phyloP scores from a whole-genome alignment of 352 stramenopile genomes.

The Globisporangium uncinulatum region DNA sequence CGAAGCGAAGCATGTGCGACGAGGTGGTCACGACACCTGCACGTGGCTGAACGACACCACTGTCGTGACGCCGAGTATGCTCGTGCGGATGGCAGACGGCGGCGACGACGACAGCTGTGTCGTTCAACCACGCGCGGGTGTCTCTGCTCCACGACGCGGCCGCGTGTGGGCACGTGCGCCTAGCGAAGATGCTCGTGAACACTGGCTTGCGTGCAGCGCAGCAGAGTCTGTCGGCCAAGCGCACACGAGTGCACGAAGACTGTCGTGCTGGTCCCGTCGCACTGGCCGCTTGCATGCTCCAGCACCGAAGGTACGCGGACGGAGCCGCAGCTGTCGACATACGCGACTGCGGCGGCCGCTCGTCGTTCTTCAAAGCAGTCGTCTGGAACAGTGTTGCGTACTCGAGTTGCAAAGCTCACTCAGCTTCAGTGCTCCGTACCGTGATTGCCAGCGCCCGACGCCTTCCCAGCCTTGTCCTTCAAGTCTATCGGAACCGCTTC shows the following conservation, averaged over 20 bases:
- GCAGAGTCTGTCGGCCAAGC: not conserved
- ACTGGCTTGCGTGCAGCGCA: not conserved
- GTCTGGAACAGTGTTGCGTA: conserved; percentile 13
- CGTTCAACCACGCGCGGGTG: too few species aligned
- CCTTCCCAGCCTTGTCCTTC: too few species aligned
- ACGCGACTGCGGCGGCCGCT: conserved; percentile 1
- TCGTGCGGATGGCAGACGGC: conserved; percentile 14
- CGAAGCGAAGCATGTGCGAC: conserved; percentile 16
- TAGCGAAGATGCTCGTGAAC: conserved; percentile 13
- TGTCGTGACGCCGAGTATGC: conserved; percentile 13
- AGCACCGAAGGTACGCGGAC: not conserved
- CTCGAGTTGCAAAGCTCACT: conserved; percentile 1
- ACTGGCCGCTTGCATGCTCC: conserved; percentile 5
- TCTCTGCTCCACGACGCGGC: conserved; percentile 9
- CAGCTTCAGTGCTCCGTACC: too few species aligned
- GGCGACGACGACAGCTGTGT: conserved; percentile 2
- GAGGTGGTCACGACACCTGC: conserved; percentile 17
- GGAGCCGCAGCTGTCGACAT: not conserved
- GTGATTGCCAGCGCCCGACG: too few species aligned
- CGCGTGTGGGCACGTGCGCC: not conserved
- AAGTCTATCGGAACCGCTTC: too few species aligned
- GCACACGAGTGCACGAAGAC: conserved; percentile 7
- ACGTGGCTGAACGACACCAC: conserved; percentile 15
- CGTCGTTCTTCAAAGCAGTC: conserved; percentile 19
- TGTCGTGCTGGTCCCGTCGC: conserved; percentile 2